phyloP scores from a whole-genome alignment of 73 alveolate species.

The Tetrahymena malaccensis region DNA sequence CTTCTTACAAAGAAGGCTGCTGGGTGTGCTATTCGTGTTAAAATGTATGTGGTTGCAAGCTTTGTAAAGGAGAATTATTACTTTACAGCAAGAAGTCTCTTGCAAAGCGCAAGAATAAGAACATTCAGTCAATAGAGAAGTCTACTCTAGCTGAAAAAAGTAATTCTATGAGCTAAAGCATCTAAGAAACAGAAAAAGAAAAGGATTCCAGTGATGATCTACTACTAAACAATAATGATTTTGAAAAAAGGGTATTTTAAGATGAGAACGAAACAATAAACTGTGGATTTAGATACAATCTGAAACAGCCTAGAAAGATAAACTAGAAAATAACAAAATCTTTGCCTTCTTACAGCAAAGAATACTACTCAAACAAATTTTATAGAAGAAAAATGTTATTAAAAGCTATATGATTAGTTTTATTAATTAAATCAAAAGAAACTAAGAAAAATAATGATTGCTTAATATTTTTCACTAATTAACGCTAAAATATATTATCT shows the following conservation, averaged over 20 bases:
- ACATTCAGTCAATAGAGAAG: not conserved
- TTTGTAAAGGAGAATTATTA: not conserved
- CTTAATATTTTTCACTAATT: too few relatives aligned
- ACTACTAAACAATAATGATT: not conserved
- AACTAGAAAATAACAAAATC: not conserved
- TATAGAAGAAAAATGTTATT: not conserved
- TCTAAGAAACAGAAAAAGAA: not conserved
- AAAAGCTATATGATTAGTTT: not conserved
- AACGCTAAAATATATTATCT: too few relatives aligned
- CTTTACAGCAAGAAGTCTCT: not conserved
- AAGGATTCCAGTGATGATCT: not conserved
- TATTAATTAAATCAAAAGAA: too few relatives aligned
- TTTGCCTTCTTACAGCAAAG: not conserved
- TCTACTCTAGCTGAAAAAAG: not conserved
- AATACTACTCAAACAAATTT: not conserved
- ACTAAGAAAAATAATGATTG: too few relatives aligned
- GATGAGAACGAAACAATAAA: not conserved
- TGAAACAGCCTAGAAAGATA: not conserved
- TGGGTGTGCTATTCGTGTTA: not conserved
- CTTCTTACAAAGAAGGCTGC: not conserved
- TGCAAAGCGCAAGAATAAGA: not conserved
- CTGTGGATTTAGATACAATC: not conserved
- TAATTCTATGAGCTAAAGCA: not conserved
- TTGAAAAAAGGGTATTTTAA: not conserved
- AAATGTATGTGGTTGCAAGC: not conserved